Evolutionary conservation across 441 rosid species (phyloP).

Genomic region (Gossypium schwendimanii): DNA sequence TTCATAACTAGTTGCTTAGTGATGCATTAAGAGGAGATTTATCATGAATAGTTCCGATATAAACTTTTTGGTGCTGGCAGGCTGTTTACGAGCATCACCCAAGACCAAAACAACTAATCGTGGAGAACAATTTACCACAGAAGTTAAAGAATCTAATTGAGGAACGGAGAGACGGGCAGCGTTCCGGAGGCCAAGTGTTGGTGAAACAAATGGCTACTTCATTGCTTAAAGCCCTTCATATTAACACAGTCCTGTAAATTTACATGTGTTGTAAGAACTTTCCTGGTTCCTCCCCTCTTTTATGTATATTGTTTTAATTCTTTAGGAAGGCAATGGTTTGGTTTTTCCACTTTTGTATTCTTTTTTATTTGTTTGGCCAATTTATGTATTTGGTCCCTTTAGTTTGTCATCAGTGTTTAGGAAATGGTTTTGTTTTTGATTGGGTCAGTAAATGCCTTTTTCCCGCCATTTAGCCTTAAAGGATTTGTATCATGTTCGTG

Average conservation of each 20-base stretch:
- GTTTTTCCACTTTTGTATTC: not conserved
- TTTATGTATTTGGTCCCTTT: not conserved
- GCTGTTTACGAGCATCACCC: conserved; percentile 99
- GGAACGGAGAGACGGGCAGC: conserved; percentile 91
- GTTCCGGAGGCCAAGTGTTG: conserved; percentile 91
- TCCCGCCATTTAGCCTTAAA: not conserved
- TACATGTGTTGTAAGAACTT: not conserved
- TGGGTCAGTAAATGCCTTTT: not conserved
- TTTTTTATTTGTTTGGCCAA: not conserved
- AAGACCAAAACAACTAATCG: conserved; percentile 88
- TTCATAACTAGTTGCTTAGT: not conserved
- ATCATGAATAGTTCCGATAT: not conserved
- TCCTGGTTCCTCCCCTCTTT: not conserved
- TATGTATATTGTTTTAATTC: not conserved
- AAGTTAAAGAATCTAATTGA: conserved; percentile 81
- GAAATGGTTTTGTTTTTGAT: not conserved
- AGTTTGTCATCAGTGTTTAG: not conserved
- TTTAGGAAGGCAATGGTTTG: not conserved
- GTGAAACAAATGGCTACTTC: conserved; percentile 99
- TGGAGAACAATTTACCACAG: conserved; percentile 88
- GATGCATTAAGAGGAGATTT: not conserved
- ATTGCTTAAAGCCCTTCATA: conserved; percentile 71
- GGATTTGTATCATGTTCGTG: not conserved
- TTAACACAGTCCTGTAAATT: conserved; percentile 53
- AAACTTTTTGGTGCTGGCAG: conserved; percentile 28